Base-by-base conservation (phyloP, 1,284 basidiomycete species). In the Afroboletus lepidellus region DNA sequence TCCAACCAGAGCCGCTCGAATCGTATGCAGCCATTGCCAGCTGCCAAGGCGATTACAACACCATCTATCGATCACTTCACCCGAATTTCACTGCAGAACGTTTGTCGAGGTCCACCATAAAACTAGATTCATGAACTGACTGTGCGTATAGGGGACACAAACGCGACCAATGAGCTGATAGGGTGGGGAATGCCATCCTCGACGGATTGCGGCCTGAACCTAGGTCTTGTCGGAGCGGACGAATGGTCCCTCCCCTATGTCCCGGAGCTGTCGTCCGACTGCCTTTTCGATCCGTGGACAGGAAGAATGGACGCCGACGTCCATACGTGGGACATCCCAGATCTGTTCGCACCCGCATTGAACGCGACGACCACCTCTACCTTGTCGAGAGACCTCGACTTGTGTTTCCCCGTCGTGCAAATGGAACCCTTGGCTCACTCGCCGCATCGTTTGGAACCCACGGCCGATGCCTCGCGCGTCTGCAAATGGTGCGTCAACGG, bases 401-500 rank as follows among this genome's bases (percentile, higher is more conserved):
- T 50, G 1, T 43, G 5, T 5, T 36, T 25, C 34, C 33, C 8
- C 7, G 11, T n/a, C 8, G 1, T 20, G 16, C 8, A 15, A 5
- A 27, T 3, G 29, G 18, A 25, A n/a, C n/a, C n/a, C n/a, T n/a
- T n/a, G n/a, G n/a, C 29, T 11, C 6, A 11, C 29, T 30, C 29
- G 13, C 29, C 3, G 9, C 29, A 12, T 3, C 29, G 29, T 12
- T 30, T 12, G 13, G 9, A 30, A 12, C 29, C 6, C 21, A 30
- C 27, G 2, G 39, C 7, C 41, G 34, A 41, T 5, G 5, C 9
- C 32, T 8, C 0, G 12, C 16, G 15, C 30, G 20, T 3, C 5
- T 64, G 62, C 25, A 4, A 18, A 21, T 64, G 62, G 62, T 0
- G 3, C 16, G 47, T 32, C 5, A 32, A 29, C 8, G 34, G 55